Conservation (phyloP, 2,329 filamentous ascomycete genomes). For the Phaeosphaeriaceae sp. region DNA sequence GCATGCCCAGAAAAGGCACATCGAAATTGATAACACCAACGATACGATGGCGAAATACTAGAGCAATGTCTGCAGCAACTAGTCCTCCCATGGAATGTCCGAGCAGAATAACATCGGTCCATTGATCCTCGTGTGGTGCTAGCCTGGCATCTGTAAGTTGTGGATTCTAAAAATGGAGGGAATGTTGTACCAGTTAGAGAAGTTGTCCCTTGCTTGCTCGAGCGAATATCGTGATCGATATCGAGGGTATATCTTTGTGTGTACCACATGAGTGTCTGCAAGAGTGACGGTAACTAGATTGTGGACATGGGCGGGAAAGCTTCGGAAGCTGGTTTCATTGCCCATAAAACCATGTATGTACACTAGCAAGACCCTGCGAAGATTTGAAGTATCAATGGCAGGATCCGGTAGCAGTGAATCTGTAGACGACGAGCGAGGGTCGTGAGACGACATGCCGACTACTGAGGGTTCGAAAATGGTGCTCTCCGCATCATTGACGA, state of each 20-base stretch:
- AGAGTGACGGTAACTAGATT: constrained; percentile 73
- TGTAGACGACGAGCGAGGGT: constrained; percentile 56
- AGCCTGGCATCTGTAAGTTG: constrained; percentile 61
- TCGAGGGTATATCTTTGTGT: constrained; percentile 84
- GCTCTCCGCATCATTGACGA: constrained; percentile 18
- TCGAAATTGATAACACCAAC: constrained; percentile 84
- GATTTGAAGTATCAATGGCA: constrained; percentile 37
- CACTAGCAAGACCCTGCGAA: constrained; percentile 72
- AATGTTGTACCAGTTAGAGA: constrained; percentile 72
- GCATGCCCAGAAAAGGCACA: constrained; percentile 85
- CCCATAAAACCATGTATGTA: constrained; percentile 94
- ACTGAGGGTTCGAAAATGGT: constrained; percentile 30
- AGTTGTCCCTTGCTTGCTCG: constrained; percentile 78
- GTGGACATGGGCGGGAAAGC: constrained; percentile 89
- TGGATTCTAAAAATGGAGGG: background rate
- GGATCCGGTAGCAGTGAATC: constrained; percentile 54
- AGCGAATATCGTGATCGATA: constrained; percentile 80
- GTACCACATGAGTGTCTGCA: constrained; percentile 77
- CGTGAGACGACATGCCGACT: constrained; percentile 42
- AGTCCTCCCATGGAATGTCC: constrained; percentile 93
- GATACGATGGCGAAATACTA: constrained; percentile 79
- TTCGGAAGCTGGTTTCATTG: constrained; percentile 84
- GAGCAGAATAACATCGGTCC: constrained; percentile 81
- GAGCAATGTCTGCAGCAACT: constrained; percentile 77
- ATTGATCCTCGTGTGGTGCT: constrained; percentile 74